Evolutionary conservation across 805 yeast species (phyloP).

Genomic region (Schwanniomyces polymorphus): DNA sequence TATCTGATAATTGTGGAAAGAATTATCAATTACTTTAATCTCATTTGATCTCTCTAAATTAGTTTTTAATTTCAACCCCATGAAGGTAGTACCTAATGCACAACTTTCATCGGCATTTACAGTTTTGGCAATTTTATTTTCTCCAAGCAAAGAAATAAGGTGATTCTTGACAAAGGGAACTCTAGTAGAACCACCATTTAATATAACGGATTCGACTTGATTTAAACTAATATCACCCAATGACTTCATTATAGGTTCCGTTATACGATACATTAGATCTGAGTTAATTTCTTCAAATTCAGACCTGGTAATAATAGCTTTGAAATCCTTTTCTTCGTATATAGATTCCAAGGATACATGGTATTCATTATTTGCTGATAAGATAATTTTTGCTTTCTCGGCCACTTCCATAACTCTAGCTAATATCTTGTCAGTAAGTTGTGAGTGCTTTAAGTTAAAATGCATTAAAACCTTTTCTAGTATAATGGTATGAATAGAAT

Average conservation of each 20-base stretch:
- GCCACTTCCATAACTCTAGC: slow-evolving; percentile 78
- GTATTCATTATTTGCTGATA: slow-evolving; percentile 87
- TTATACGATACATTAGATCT: slow-evolving; percentile 46
- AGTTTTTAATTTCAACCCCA: slow-evolving; percentile 72
- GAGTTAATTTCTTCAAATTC: slow-evolving; percentile 67
- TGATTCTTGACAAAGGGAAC: slow-evolving; percentile 81
- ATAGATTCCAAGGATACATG: slow-evolving; percentile 75
- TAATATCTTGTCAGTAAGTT: slow-evolving; percentile 57
- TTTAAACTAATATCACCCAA: slow-evolving; percentile 20
- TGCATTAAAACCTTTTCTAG: slow-evolving; percentile 54
- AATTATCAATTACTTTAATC: slow-evolving; percentile 57
- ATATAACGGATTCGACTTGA: slow-evolving; percentile 63
- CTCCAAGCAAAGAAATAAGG: slow-evolving; percentile 54
- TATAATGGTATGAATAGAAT: slow-evolving; percentile 60
- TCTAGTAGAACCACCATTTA: slow-evolving; percentile 90
- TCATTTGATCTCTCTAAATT: slow-evolving; percentile 62
- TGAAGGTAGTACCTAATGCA: slow-evolving; percentile 83
- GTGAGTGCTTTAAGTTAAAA: slow-evolving; percentile 35
- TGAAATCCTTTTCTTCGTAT: slow-evolving; percentile 72
- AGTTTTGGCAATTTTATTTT: slow-evolving; percentile 66
- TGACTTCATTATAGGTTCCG: slow-evolving; percentile 55
- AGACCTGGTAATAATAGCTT: slow-evolving; percentile 63
- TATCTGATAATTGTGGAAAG: slow-evolving; percentile 49
- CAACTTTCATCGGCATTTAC: slow-evolving; percentile 97
- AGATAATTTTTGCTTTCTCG: slow-evolving; percentile 81